Percentiles rank a stretch among this genome's conserved stretches.
These are phyloP conservation scores for Neoascochyta sp. DNA, from an alignment of 2,329 filamentous ascomycete genomes.

Conservation along the genomic window DNA sequence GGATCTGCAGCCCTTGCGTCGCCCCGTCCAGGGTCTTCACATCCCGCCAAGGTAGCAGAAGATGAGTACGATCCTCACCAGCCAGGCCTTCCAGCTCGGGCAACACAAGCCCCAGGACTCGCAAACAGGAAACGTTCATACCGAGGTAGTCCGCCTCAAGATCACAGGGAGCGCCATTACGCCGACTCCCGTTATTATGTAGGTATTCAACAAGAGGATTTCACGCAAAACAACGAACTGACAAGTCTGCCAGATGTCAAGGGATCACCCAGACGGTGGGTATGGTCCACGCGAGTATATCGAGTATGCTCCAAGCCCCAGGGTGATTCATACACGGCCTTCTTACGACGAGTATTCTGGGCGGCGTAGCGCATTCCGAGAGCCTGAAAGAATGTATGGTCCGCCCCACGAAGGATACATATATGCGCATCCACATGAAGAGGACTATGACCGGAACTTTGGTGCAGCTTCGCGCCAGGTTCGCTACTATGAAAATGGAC, in stretches of 20 bases:
- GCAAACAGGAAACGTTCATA: conserved; percentile 20
- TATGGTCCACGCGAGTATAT: conserved; percentile 28
- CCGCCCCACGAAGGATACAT: conserved; percentile 22
- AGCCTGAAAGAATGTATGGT: conserved; percentile 29
- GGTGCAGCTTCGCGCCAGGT: conserved; percentile 24
- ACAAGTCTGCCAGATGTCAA: conserved; percentile 20
- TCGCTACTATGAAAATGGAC: conserved; percentile 26
- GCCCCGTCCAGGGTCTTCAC: conserved; percentile 29
- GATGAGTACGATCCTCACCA: conserved; percentile 50
- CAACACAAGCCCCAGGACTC: conserved; percentile 13
- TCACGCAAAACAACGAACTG: conserved; percentile 11
- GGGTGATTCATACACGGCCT: conserved; percentile 24
- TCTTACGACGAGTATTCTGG: conserved; percentile 30
- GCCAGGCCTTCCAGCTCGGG: conserved; percentile 28
- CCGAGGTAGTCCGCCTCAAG: conserved; percentile 22
- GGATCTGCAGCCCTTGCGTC: conserved; percentile 17
- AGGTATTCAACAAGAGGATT: conserved; percentile 15
- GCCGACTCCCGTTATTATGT: conserved; percentile 36
- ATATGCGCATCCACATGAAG: conserved; percentile 30
- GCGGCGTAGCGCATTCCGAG: conserved; percentile 31
- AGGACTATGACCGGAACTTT: conserved; percentile 25
- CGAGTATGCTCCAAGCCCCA: conserved; percentile 28
- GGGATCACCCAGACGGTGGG: conserved; percentile 28
- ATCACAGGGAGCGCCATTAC: conserved; percentile 29
- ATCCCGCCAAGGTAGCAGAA: conserved; percentile 36